Conservation (phyloP, 345 rosid species). For the Geranium rotundifolium region DNA sequence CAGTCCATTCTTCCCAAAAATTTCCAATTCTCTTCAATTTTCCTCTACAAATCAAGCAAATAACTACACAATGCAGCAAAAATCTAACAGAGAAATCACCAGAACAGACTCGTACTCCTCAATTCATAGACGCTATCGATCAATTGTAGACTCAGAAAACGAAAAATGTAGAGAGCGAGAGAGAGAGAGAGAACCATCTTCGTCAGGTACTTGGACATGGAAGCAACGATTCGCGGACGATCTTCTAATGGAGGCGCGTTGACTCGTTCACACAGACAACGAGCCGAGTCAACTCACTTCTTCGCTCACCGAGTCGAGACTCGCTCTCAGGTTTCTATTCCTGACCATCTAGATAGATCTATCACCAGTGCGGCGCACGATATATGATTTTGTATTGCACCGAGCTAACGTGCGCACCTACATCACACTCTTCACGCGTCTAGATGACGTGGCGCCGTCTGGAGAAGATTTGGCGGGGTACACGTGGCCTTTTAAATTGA, state of each 20-base stretch:
- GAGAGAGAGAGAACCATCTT: slow-evolving; percentile 50
- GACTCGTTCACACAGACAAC: slow-evolving; percentile 87
- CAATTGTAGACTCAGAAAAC: background rate
- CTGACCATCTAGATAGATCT: no score
- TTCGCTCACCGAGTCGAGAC: background rate
- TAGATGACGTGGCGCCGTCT: no score
- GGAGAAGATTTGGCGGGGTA: no score
- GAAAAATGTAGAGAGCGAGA: slow-evolving; percentile 5
- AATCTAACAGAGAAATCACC: background rate
- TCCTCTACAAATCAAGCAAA: background rate
- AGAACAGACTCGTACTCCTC: background rate
- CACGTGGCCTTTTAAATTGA: no score
- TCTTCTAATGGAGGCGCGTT: slow-evolving; percentile 87
- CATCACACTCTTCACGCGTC: no score
- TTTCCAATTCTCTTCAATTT: background rate
- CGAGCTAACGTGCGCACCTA: no score
- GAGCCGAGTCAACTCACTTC: slow-evolving; percentile 50
- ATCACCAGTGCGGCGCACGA: no score
- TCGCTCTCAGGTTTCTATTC: no score
- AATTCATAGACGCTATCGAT: background rate
- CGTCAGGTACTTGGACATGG: slow-evolving; percentile 93
- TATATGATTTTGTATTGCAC: no score
- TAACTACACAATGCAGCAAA: background rate
- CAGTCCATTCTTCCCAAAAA: no score
- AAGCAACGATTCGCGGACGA: slow-evolving; percentile 66